Base-by-base conservation (phyloP, 345 rosid genomes). In the Luvunga scandens region DNA sequence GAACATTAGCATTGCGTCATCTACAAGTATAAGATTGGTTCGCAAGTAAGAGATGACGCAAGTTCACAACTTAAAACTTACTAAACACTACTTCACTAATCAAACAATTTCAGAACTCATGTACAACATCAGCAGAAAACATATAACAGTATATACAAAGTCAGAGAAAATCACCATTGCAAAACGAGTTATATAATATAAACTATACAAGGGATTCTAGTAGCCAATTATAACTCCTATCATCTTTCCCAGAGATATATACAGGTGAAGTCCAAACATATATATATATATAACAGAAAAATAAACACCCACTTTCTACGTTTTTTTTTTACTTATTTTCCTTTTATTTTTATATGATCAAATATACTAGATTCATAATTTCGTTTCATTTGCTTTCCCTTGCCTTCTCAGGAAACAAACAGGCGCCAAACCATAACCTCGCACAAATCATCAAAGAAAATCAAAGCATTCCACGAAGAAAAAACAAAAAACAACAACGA, bases 371-470 rank as follows among this genome's bases (percentile, higher is more conserved):
- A 22, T 64, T 75, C 45, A 66, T 65, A 53, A 56, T 67, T 73
- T 36, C 9, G 12, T 27, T 68, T 75, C 45, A 10, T 75, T 56
- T 19, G 16, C 2, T 64, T 34, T 24, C 48, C 68, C 39, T 62
- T 53, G 36, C 22, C 77, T 8, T 63, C 60, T 28, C 28, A 27
- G 79, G 28, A 66, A 73, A 73, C 73, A 75, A 63, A 72, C 55
- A 60, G 61, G 57, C 59, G 61, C 19, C 63, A 76, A 76, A 75
- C 13, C 59, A 72, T 1, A 12, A 34, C 33, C 69, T 19, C 9
- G 48, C 57, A 57, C 60, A 50, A 69, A 59, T 5, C 72, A 69
- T 66, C 31, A 65, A 64, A 55, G 22, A 76, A 62, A 76, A 85
- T 77, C 81, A 75, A 55, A 38, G 66, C 78, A 60, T 66, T 50